Conservation (phyloP, 2,329 filamentous ascomycete genomes). For the Erysiphe pulchra region DNA sequence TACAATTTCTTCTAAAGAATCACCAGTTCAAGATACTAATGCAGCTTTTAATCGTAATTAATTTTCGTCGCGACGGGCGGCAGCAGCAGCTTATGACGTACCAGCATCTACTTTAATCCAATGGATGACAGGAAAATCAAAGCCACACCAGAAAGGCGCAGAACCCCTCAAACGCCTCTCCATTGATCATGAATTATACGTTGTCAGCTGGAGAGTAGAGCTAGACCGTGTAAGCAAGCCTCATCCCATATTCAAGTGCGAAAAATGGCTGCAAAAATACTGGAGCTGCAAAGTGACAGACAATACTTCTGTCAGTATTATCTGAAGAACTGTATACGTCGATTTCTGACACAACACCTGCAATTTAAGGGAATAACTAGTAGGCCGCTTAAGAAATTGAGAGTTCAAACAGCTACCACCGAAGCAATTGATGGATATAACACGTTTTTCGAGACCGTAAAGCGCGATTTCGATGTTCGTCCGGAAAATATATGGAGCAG, state of each 20-base stretch:
- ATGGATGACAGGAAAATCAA: background rate
- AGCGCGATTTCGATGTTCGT: too few relatives aligned
- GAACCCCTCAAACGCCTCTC: background rate
- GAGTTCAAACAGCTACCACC: background rate
- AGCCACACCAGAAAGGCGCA: background rate
- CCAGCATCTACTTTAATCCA: too few relatives aligned
- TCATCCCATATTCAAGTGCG: too few relatives aligned
- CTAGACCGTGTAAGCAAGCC: background rate
- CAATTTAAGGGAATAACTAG: background rate
- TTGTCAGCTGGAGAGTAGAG: background rate
- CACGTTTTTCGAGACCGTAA: background rate
- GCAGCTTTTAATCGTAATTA: background rate
- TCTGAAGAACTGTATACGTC: background rate
- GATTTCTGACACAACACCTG: too few relatives aligned
- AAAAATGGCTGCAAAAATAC: background rate
- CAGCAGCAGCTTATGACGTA: too few relatives aligned
- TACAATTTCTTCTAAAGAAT: background rate
- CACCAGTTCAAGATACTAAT: background rate
- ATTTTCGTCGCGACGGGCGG: too few relatives aligned
- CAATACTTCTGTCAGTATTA: background rate
- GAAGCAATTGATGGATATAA: background rate
- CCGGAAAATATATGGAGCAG: too few relatives aligned
- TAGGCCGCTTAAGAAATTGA: background rate
- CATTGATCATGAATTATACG: background rate
- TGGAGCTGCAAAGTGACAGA: background rate